Base-by-base conservation (phyloP, 257 asterid genomes). In the Hygrophila difformis region DNA sequence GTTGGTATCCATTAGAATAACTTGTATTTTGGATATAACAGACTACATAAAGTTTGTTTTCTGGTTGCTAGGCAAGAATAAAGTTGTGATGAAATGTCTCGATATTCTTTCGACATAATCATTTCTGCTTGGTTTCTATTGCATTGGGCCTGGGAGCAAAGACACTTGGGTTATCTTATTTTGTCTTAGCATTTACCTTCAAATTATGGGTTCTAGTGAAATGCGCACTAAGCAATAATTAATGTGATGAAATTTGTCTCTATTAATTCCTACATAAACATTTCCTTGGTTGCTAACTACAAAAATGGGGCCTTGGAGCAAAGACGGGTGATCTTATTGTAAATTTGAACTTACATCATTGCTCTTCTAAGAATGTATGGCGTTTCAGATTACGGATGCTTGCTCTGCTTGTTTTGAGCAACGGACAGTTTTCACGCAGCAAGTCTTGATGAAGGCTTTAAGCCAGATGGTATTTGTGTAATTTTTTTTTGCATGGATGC, bases 361-460 rank as follows among this genome's bases (percentile, higher is more conserved):
- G 13, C 18, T 59, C 16, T 35, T 39, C 47, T 60, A 19, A 53
- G 52, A 35, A 26, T 50, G 45, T n/a, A n/a, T n/a, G n/a, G n/a
- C n/a, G n/a, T n/a, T 72, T 54, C 86, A 89, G 98, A 74, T 89
- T 59, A 89, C 82, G 20, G 98, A 89, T 77, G 93, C 79, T 59
- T 89, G 98, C 68, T 77, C 98, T 31, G 96, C 95, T 60, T 89
- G 96, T 71, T 89, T 89, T 62, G 98, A 89, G 75, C 98, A 89
- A 77, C 96, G 96, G 26, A 82, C 96, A n/a, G 98, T 89, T 50
- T 89, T 89, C 56, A 89, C 98, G 2, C 98, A 89, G 55, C 93
- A 83, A 83, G 98, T 89, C 60, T 73, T 89, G 69, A 73, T 75
- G 16, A 82, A 69, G 69, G 96, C 98, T 57, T 67, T 89, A 49